Percentiles rank a stretch among this genome's conserved stretches.
Conservation (phyloP, 192 early-diverging fungal genomes). For the Spinellus fusiger region DNA sequence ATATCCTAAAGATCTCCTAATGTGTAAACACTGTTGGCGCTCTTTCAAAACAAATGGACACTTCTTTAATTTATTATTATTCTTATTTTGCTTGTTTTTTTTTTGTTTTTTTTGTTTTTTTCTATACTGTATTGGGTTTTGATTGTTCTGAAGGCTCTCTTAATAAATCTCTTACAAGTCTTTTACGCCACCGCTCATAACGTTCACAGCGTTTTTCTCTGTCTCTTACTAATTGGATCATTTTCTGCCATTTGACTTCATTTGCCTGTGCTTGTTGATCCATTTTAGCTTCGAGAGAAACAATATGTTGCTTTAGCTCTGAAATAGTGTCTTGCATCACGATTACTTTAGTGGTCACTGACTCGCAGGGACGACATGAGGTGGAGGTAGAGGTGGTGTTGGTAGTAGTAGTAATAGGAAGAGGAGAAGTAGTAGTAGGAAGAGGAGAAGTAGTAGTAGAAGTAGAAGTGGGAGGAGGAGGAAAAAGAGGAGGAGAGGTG, state of each 20-base stretch:
- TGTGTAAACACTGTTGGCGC: too few relatives aligned
- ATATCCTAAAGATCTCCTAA: too few relatives aligned
- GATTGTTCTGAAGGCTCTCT: slow-evolving; percentile 1
- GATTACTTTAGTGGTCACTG: not conserved
- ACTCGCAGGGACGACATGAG: not conserved
- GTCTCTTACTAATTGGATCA: not conserved
- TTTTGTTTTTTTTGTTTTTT: too few relatives aligned
- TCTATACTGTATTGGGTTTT: too few relatives aligned
- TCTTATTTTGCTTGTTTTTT: too few relatives aligned
- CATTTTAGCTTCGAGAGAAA: not conserved
- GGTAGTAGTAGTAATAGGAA: not conserved
- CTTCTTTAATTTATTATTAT: too few relatives aligned
- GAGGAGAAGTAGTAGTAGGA: not conserved
- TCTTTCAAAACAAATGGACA: too few relatives aligned
- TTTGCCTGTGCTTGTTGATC: slow-evolving; percentile 6
- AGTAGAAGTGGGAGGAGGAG: not conserved
- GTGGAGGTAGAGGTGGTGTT: not conserved
- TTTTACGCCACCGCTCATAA: slow-evolving; percentile 5
- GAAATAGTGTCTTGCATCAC: not conserved
- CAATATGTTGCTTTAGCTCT: not conserved
- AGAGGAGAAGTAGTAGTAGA: not conserved
- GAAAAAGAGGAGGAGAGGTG: not conserved
- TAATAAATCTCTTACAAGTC: not conserved
- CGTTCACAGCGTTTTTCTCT: not conserved
- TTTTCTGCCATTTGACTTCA: not conserved